These are phyloP conservation scores for Rosellinia necatrix DNA, from an alignment of 2,329 filamentous ascomycete species.

Conservation along the genomic window DNA sequence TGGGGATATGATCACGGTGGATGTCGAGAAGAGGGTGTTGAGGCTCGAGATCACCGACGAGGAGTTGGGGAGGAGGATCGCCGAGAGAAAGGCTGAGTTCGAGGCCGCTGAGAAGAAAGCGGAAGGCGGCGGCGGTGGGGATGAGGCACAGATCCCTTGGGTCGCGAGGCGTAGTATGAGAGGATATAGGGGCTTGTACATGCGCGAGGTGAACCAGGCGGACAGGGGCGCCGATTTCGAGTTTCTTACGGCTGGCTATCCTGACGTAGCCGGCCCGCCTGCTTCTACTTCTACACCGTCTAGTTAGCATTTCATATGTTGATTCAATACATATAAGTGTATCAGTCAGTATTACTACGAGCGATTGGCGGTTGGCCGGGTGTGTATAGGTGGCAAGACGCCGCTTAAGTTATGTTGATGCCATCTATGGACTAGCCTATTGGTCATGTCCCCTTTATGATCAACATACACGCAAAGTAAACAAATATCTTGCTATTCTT, in stretches of 20 bases:
- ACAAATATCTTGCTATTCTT: too few relatives aligned
- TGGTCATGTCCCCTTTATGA: too few relatives aligned
- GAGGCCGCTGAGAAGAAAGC: constrained; percentile 56
- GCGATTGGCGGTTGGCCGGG: background rate
- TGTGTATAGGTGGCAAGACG: background rate
- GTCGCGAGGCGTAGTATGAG: constrained; percentile 47
- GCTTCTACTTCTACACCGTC: too few relatives aligned
- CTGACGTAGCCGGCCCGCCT: background rate
- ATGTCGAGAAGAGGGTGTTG: constrained; percentile 69
- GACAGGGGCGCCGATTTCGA: constrained; percentile 65
- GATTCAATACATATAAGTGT: background rate
- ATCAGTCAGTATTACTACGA: background rate
- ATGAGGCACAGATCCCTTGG: constrained; percentile 52
- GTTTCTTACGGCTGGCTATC: constrained; percentile 55
- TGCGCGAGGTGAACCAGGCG: constrained; percentile 63
- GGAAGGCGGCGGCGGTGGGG: constrained; percentile 66
- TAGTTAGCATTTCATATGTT: too few relatives aligned
- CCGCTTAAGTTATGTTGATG: too few relatives aligned
- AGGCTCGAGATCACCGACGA: constrained; percentile 66
- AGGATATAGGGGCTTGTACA: constrained; percentile 64
- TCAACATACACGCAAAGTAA: too few relatives aligned
- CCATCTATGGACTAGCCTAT: too few relatives aligned
- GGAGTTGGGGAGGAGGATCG: constrained; percentile 67
- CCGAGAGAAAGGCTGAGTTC: constrained; percentile 59
- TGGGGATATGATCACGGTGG: constrained; percentile 80